A percentile compares a stretch with the other conserved stretches of the same genome.
Evolutionary conservation across 2,329 filamentous ascomycete genomes (phyloP).

Genomic region (Ophiostoma montium): DNA sequence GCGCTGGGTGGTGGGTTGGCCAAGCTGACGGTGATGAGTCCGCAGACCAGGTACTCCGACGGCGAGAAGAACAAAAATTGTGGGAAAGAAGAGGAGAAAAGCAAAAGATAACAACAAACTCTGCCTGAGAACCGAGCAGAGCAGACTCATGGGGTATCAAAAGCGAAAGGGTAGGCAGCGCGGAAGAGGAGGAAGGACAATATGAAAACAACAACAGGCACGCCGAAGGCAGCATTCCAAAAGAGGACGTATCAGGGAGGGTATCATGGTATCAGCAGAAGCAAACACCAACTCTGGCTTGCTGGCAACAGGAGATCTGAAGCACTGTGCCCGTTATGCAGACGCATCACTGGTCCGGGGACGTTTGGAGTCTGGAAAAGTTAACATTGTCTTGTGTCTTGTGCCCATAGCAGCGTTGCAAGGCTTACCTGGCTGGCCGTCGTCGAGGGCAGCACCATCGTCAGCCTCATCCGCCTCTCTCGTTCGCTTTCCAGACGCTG

Average conservation of each 20-base stretch:
- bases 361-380: slow-evolving; percentile 33
- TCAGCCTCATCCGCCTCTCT: slow-evolving; percentile 16
- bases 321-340: not conserved
- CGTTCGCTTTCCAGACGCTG: slow-evolving; percentile 19
- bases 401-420: not conserved
- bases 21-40: not conserved
- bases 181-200: not conserved
- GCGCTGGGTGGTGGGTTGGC: too few species aligned
- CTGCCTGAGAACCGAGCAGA: not conserved
- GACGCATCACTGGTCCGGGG: slow-evolving; percentile 24
- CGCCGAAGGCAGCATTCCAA: too few species aligned
- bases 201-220: too few species aligned
- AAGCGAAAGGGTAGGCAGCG: not conserved
- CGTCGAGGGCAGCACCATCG: slow-evolving; percentile 10
- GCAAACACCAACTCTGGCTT: not conserved
- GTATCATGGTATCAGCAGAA: not conserved
- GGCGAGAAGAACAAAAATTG: not conserved
- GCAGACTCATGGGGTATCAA: not conserved
- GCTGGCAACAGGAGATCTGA: not conserved
- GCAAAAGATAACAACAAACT: not conserved
- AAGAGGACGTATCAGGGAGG: too few species aligned
- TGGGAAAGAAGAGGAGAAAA: not conserved
- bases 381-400: not conserved
- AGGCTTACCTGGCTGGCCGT: slow-evolving; percentile 23
- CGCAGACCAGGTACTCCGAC: not conserved